Evolutionary conservation across 768 basidiomycete genomes (phyloP), one percentile per base, ranked within the genome.

Genomic region (Termitomyces sp.): DNA sequence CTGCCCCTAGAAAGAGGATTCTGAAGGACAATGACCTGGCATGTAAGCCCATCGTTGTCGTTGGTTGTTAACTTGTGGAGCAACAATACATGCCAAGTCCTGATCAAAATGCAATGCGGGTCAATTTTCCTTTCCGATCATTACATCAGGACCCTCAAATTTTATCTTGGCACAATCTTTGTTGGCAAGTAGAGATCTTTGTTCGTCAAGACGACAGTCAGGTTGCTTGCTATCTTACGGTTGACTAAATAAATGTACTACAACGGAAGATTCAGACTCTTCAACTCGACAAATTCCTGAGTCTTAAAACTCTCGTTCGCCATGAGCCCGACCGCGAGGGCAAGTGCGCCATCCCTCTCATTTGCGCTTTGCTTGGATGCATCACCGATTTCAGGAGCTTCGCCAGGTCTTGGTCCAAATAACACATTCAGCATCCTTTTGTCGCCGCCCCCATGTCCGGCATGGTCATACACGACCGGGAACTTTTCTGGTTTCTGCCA

Each of bases 281-380:
- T 68, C 12, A 79, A 61, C 40, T 75, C 66, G 11, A 76, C 67
- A 62, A 79, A 74, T 59, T 77, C 67, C 11, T 73, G 76, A 4
- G 73, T 77, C 63, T 69, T 74, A 67, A 81, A 79, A 53, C 75
- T 78, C 67, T 80, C 76, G 59, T 81, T 82, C 11, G 81, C 79
- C 41, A 78, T 63, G 17, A 82, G 59, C 0, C 80, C 78, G 7
- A 79, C 77, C 16, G 78, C 77, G 53, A 81, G 68, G 8, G 79
- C 78, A 62, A 73, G 61, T 7, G 76, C 74, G 9, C 81, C 80
- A 58, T 82, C 80, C 45, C 72, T 65, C 64, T 81, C 78, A 54
- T 71, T 78, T 12, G 80, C 79, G 12, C 73, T 69, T 53, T 80
- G 74, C 57, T 77, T 71, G n/a, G 75, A 70, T 3, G 78, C 78